Conservation (phyloP, 1,284 basidiomycete genomes). For the Porogramme epimiltina region DNA sequence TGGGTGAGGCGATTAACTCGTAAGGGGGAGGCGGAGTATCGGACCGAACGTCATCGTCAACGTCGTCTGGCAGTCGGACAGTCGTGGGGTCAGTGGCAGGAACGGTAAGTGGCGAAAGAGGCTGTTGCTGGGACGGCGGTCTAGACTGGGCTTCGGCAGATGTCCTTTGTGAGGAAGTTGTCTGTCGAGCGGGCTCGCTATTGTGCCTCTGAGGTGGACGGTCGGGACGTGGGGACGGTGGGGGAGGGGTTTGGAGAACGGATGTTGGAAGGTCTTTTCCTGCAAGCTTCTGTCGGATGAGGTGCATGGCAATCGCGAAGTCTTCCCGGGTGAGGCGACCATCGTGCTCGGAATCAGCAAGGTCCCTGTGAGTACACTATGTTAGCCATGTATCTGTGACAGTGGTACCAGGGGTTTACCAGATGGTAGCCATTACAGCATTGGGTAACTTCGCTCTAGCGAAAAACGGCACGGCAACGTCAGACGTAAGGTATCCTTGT, state of each 20-base stretch:
- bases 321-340: constrained; percentile 89
- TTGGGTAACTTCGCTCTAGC: constrained; percentile 87
- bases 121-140: background rate
- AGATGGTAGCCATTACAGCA: constrained; percentile 85
- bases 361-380: constrained; percentile 68
- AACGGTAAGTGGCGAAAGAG: background rate
- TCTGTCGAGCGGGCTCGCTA: background rate
- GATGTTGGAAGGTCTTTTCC: constrained; percentile 75
- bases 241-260: background rate
- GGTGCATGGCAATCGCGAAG: constrained; percentile 95
- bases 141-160: background rate
- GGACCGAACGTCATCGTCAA: constrained; percentile 14
- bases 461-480: constrained; percentile 95
- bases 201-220: constrained; percentile 2
- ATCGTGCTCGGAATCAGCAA: constrained; percentile 88
- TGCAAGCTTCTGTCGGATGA: constrained; percentile 85
- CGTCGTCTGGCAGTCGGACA: constrained; percentile 10
- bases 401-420: constrained; percentile 54
- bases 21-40: constrained; percentile 29
- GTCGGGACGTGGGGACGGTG: constrained; percentile 1
- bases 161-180: background rate
- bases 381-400: background rate
- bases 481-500: constrained; percentile 86
- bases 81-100: constrained; percentile 2
- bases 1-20: constrained; percentile 15